These are phyloP conservation scores for Aschersonia sp. DNA, from an alignment of 2,329 filamentous ascomycete genomes.

Conservation along the genomic window DNA sequence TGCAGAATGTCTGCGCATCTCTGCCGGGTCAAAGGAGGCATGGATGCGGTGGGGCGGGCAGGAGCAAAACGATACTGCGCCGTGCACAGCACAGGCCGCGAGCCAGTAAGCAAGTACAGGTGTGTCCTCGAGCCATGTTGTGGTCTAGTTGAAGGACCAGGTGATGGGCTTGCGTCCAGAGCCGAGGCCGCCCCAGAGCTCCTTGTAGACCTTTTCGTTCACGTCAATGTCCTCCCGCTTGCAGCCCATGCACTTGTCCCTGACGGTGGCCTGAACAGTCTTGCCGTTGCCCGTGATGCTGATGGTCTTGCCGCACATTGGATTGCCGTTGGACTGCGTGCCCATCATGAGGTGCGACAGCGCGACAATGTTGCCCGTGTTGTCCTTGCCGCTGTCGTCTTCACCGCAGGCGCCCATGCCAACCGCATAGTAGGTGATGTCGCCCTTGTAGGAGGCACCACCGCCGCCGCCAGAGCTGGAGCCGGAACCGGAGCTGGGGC, in stretches of 20 bases:
- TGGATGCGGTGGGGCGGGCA: no score
- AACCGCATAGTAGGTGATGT: constrained; percentile 61
- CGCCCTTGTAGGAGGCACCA: constrained; percentile 31
- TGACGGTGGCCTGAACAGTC: constrained; percentile 41
- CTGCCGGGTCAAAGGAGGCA: no score
- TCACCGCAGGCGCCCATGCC: constrained; percentile 56
- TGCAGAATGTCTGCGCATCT: no score
- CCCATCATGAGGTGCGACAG: constrained; percentile 53
- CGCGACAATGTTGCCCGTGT: constrained; percentile 49
- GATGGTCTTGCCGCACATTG: constrained; percentile 55
- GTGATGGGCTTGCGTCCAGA: constrained; percentile 25
- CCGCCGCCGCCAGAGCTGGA: constrained; percentile 6
- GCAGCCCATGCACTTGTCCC: constrained; percentile 69
- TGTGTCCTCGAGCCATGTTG: neutral
- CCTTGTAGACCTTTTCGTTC: constrained; percentile 38
- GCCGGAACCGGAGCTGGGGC: no score
- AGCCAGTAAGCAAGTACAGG: no score
- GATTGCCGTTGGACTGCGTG: constrained; percentile 47
- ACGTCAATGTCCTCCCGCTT: constrained; percentile 40
- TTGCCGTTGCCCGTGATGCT: constrained; percentile 47
- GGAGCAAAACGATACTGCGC: neutral
- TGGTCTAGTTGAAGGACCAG: constrained; percentile 31
- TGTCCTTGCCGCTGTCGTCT: constrained; percentile 42
- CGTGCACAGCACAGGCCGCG: constrained; percentile 6
- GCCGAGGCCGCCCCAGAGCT: constrained; percentile 31